Conservation (phyloP, 345 rosid genomes). For the Populus tremula region DNA sequence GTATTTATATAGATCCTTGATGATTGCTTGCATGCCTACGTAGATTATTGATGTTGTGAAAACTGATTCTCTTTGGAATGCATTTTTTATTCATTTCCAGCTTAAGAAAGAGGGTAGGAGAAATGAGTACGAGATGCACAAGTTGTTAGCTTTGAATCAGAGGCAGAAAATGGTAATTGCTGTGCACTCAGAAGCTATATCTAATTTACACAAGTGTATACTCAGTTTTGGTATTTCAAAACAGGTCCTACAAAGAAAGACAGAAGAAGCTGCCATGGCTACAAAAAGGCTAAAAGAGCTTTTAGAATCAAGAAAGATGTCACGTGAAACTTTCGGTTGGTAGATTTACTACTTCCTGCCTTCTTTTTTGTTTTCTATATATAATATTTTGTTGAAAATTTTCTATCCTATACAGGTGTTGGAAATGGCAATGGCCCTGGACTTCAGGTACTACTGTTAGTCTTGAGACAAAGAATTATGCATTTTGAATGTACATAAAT, state of each 20-base stretch:
- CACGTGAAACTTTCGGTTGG: constrained; percentile 58
- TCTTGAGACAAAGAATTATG: neutral
- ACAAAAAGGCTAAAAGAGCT: constrained; percentile 93
- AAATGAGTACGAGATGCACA: constrained; percentile 97
- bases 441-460: constrained; percentile 60
- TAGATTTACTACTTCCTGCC: constrained; percentile 17
- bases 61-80: neutral
- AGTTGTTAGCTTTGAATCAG: constrained; percentile 87
- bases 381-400: constrained; percentile 12
- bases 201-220: constrained; percentile 10
- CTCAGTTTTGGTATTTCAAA: constrained; percentile 3
- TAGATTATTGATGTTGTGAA: neutral
- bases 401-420: constrained; percentile 35
- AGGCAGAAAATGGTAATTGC: constrained; percentile 82
- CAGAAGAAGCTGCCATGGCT: constrained; percentile 95
- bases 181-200: neutral
- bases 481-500: constrained; percentile 6
- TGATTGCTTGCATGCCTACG: neutral
- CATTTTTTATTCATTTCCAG: constrained; percentile 34
- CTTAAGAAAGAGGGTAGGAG: constrained; percentile 98
- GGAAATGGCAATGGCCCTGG: constrained; percentile 69
- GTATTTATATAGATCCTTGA: neutral
- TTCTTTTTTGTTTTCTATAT: constrained; percentile 8
- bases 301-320: constrained; percentile 75
- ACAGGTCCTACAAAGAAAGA: constrained; percentile 94